These are phyloP conservation scores for Bryum argenteum DNA, from an alignment of 225 moss, liverwort and hornwort species.

Conservation along the genomic window DNA sequence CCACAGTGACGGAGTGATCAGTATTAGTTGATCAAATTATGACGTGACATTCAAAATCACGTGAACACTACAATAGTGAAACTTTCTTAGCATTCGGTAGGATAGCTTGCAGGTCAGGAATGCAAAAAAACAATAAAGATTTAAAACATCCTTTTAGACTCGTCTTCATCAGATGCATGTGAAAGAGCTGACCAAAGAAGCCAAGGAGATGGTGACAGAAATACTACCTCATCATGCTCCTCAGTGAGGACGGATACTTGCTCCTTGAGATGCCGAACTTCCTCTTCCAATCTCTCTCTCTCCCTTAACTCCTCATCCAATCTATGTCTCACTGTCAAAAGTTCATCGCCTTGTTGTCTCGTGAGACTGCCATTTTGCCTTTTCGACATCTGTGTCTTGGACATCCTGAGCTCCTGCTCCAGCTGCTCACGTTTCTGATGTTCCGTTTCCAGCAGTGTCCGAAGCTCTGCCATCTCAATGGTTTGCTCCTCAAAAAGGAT, in stretches of 20 bases:
- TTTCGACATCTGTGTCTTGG: constrained; percentile 31
- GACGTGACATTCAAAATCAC: not conserved
- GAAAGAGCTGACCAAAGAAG: not conserved
- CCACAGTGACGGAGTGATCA: not conserved
- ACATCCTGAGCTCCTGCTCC: constrained; percentile 42
- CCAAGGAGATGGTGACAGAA: not conserved
- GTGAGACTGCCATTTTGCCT: constrained; percentile 38
- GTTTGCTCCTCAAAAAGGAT: constrained; percentile 30
- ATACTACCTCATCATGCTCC: constrained; percentile 63
- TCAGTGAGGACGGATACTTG: constrained; percentile 58
- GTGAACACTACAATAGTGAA: not conserved
- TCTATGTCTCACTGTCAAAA: constrained; percentile 45
- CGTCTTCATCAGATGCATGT: not conserved
- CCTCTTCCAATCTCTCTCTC: constrained; percentile 49
- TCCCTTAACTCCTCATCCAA: constrained; percentile 47
- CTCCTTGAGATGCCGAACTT: constrained; percentile 59
- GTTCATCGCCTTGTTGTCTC: constrained; percentile 50
- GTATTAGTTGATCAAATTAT: not conserved
- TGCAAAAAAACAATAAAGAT: not conserved
- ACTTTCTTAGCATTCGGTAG: constrained; percentile 1
- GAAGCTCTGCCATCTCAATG: constrained; percentile 29
- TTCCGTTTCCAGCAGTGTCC: constrained; percentile 34
- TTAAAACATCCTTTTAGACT: not conserved
- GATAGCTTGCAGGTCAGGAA: not conserved
- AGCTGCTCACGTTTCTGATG: constrained; percentile 47